Conservation (phyloP, 148 eudicot genomes). For the Rhododendron molle region DNA sequence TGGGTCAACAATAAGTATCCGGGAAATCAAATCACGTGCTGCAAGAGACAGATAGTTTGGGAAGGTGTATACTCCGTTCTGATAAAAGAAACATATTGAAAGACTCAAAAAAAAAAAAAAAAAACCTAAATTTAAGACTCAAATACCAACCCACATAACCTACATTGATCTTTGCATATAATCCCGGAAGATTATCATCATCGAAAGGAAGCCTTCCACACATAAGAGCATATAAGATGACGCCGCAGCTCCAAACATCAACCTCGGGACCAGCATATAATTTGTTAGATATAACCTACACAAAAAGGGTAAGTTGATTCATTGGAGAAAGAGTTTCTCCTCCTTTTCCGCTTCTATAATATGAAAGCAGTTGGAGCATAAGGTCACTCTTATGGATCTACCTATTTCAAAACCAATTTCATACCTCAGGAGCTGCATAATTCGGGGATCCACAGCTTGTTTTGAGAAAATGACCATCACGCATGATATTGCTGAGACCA, state of each 20-base stretch:
- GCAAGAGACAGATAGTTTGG: conserved; percentile 88
- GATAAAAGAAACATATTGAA: conserved; percentile 2
- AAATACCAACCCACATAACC: background rate
- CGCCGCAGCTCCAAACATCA: conserved; percentile 99
- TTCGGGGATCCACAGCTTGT: conserved; percentile 98
- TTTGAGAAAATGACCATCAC: conserved; percentile 96
- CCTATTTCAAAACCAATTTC: background rate
- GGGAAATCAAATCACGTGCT: conserved; percentile 87
- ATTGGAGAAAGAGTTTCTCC: background rate
- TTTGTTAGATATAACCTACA: conserved; percentile 92
- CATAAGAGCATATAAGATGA: conserved; percentile 89
- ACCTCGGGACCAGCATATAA: conserved; percentile 98
- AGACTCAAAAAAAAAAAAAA: background rate
- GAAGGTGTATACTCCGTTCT: conserved; percentile 97
- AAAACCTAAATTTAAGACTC: background rate
- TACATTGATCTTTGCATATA: background rate
- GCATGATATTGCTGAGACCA: conserved; percentile 96
- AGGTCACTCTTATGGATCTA: background rate
- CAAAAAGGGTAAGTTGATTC: background rate
- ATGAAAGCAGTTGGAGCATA: background rate
- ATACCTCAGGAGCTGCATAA: conserved; percentile 98
- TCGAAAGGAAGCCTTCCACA: conserved; percentile 98
- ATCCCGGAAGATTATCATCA: conserved; percentile 76
- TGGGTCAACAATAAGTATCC: conserved; percentile 94
- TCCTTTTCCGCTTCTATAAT: background rate